These are phyloP conservation scores for Annulohypoxylon moriforme DNA, from an alignment of 495 filamentous ascomycete genomes.

Conservation along the genomic window DNA sequence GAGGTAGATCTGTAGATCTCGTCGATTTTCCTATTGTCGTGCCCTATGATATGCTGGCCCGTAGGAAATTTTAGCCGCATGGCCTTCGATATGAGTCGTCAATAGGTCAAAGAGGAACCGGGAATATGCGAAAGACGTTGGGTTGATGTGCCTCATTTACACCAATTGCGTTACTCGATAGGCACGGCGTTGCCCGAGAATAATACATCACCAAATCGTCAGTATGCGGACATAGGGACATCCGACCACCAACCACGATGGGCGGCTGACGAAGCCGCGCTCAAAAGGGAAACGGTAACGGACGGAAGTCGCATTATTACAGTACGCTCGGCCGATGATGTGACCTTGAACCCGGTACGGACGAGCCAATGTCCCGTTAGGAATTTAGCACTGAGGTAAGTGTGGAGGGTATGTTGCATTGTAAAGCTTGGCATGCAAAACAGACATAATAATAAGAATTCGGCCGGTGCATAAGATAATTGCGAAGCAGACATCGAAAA, in stretches of 20 bases:
- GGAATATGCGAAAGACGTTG: conserved; percentile 16
- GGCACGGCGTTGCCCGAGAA: conserved; percentile 4
- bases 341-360: conserved; percentile 24
- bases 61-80: conserved; percentile 2
- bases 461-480: conserved; percentile 14
- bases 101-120: conserved; percentile 4
- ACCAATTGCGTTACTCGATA: conserved; percentile 4
- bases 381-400: conserved; percentile 16
- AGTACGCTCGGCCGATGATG: conserved; percentile 35
- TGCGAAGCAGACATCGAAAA: conserved; percentile 1
- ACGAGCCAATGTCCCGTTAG: conserved; percentile 30
- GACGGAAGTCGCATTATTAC: conserved; percentile 32
- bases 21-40: conserved; percentile 15
- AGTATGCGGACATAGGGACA: conserved; percentile 15
- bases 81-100: conserved; percentile 9
- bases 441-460: conserved; percentile 32
- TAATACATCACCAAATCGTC: conserved; percentile 33
- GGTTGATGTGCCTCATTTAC: conserved; percentile 6
- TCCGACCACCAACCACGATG: conserved; percentile 25
- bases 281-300: conserved; percentile 33
- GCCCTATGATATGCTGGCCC: not conserved
- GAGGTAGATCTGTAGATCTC: conserved; percentile 44
- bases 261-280: conserved; percentile 26
- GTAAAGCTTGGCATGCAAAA: conserved; percentile 48
- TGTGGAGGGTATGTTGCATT: conserved; percentile 42